A percentile compares a stretch with the other conserved stretches of the same genome.
phyloP scores from a whole-genome alignment of 2,329 filamentous ascomycete species.

The Ascochyta fabae region DNA sequence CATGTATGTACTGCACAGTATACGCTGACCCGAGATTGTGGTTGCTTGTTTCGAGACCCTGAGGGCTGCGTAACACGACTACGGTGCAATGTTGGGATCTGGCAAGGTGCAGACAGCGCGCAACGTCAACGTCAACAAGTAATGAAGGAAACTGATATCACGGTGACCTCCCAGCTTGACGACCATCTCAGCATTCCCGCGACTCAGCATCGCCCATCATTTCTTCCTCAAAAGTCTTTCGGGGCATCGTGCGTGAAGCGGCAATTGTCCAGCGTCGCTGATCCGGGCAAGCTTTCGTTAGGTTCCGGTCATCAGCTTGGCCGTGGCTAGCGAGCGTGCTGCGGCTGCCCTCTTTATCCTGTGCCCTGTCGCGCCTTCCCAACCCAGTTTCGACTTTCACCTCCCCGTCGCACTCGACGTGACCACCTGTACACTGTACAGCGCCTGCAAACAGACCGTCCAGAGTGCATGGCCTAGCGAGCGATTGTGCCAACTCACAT shows the following conservation, averaged over 20 bases:
- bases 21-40: conserved; percentile 1
- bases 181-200: background rate
- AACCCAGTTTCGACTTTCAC: conserved; percentile 15
- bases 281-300: conserved; percentile 14
- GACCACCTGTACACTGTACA: conserved; percentile 13
- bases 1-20: background rate
- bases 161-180: background rate
- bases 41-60: conserved; percentile 4
- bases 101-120: conserved; percentile 8
- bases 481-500: conserved; percentile 22
- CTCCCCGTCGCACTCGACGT: conserved; percentile 13
- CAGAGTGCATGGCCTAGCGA: conserved; percentile 34
- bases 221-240: background rate
- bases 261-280: conserved; percentile 14
- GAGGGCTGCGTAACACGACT: conserved; percentile 5
- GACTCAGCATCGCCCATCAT: background rate
- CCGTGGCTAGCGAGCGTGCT: conserved; percentile 14
- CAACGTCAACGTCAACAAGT: conserved; percentile 16
- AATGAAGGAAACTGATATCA: background rate
- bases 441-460: conserved; percentile 11
- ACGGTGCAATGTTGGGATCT: background rate
- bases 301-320: conserved; percentile 14
- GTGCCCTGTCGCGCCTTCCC: conserved; percentile 12
- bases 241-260: conserved; percentile 13
- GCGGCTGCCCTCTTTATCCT: conserved; percentile 13